Evolutionary conservation across 192 early-diverging fungal genomes (phyloP).

Genomic region (Entomortierella beljakovae): DNA sequence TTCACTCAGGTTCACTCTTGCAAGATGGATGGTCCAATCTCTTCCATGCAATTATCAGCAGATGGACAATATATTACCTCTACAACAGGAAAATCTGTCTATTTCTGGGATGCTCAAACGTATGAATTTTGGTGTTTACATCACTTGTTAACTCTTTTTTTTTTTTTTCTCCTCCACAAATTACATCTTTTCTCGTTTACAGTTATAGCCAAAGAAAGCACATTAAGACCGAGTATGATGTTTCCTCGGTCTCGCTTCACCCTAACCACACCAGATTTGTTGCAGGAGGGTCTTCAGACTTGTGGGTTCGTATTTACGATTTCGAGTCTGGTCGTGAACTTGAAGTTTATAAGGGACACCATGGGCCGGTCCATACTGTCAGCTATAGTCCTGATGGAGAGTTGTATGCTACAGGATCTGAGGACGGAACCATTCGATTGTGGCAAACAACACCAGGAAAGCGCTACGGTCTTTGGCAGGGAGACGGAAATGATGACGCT

Average conservation of each 20-base stretch:
- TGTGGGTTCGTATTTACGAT: conserved; percentile 89
- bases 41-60: conserved; percentile 79
- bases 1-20: conserved; percentile 69
- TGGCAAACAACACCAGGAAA: conserved; percentile 90
- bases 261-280: conserved; percentile 84
- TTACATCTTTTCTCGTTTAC: neutral
- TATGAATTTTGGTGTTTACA: conserved; percentile 25
- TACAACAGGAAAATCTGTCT: conserved; percentile 80
- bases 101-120: conserved; percentile 79
- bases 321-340: conserved; percentile 81
- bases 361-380: conserved; percentile 89
- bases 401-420: conserved; percentile 90
- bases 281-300: conserved; percentile 81
- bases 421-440: conserved; percentile 92
- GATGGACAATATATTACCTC: conserved; percentile 82
- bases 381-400: conserved; percentile 94
- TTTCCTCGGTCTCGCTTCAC: conserved; percentile 86
- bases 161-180: too few species aligned
- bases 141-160: too few species aligned
- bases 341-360: conserved; percentile 92
- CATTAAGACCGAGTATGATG: conserved; percentile 70
- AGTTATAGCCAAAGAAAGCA: conserved; percentile 65
- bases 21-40: conserved; percentile 72
- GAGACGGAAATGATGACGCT: conserved; percentile 54
- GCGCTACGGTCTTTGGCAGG: conserved; percentile 87